Evolutionary conservation across 495 filamentous ascomycete genomes (phyloP), one percentile per base, ranked within the genome.

Genomic region (Halenospora varia): DNA sequence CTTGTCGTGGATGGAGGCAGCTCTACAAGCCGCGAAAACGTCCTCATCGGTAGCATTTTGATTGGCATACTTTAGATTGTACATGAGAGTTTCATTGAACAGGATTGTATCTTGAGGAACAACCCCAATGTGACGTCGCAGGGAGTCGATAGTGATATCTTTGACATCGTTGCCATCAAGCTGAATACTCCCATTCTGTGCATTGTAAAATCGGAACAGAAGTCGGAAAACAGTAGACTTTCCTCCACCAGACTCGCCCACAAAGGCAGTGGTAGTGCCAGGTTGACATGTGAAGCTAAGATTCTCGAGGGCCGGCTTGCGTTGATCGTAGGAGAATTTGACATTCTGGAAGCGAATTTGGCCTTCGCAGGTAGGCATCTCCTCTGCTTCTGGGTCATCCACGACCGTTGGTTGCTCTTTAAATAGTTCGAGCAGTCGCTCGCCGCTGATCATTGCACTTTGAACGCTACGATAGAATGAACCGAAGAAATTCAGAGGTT

Each of bases 161-260:
- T 88, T 82, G 10, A 97, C 87, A 68, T 97, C 88, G 46, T 87
- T 81, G 4, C 87, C 89, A 68, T 96, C 95, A 42, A 98, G 72
- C 59, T 83, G 76, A 51, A 97, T 95, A 62, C 77, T 85, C 13
- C 95, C 94, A 35, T 79, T 81, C 47, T 81, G 73, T 35, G 85
- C 75, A 68, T 96, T 92, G 72, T 97, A 98, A 71, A 96, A 98
- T 2, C 94, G 86, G 80, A 95, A 98, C 59, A 98, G 81, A 17
- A 97, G 78, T 11, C 94, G 87, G 75, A 98, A 96, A n/a, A 97
- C 85, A 2, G 94, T 97, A 1, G 94, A 96, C 68, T 98, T 98
- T 54, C 94, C 95, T 45, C 93, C 95, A 40, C 95, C 94, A 18
- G 91, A 96, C 68, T 97, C 94, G 46, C 94, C 94, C 10, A 98